Evolutionary conservation across 225 moss, liverwort and hornwort species (phyloP).

Genomic region (Marchantia polymorpha): DNA sequence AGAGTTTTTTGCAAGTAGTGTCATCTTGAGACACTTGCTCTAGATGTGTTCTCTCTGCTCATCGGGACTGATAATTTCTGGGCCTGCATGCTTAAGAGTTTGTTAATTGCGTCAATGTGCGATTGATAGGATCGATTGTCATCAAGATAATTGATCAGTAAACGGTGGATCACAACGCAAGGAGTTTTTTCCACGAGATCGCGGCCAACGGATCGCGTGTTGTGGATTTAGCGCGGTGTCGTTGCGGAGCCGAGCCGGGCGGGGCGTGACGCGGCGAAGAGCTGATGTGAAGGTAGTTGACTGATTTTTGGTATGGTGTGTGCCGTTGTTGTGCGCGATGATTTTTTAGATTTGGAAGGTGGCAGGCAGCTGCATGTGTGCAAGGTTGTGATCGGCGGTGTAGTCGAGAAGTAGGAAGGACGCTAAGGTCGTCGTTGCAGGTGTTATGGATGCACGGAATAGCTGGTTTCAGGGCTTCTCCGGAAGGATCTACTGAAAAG

Average conservation of each 20-base stretch:
- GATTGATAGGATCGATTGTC: background rate
- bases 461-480: background rate
- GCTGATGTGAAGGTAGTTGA: background rate
- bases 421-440: slow-evolving; percentile 3
- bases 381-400: slow-evolving; percentile 7
- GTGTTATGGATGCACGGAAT: slow-evolving; percentile 17
- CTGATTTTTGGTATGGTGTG: background rate
- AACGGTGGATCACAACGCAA: background rate
- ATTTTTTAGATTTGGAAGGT: background rate
- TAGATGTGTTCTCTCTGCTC: too few species aligned
- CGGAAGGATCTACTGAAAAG: background rate
- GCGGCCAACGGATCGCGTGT: too few species aligned
- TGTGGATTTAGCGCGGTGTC: background rate
- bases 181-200: background rate
- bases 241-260: too few species aligned
- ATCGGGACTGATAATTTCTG: too few species aligned
- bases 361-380: background rate
- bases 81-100: too few species aligned
- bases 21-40: too few species aligned
- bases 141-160: background rate
- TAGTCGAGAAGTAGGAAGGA: background rate
- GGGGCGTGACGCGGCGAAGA: too few species aligned
- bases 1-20: too few species aligned
- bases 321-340: background rate
- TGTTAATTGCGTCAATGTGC: too few species aligned